These are phyloP conservation scores for Mrakia hoshinonis DNA, from an alignment of 768 basidiomycete species.

Conservation along the genomic window DNA sequence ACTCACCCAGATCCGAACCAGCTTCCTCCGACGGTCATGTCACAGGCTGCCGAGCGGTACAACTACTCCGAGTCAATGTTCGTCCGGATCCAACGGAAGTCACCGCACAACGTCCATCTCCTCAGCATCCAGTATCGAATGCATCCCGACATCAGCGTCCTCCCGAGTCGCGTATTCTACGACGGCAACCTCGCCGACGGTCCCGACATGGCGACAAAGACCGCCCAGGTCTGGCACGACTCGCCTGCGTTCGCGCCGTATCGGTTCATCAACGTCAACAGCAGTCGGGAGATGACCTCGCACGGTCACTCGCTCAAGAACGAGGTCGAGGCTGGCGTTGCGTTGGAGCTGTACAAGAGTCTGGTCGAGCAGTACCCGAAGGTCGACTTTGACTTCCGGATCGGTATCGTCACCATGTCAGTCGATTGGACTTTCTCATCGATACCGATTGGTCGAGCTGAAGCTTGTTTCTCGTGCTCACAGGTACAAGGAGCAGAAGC, in stretches of 20 bases:
- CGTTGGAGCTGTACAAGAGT: constrained; percentile 65
- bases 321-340: constrained; percentile 59
- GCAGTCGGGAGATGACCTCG: constrained; percentile 54
- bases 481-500: constrained; percentile 72
- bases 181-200: constrained; percentile 70
- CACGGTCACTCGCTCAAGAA: constrained; percentile 68
- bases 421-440: background rate
- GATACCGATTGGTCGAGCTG: no score
- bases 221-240: constrained; percentile 74
- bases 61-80: constrained; percentile 81
- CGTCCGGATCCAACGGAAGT: constrained; percentile 72
- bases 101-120: constrained; percentile 76
- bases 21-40: constrained; percentile 85
- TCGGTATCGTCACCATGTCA: constrained; percentile 73
- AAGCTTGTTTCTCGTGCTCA: no score
- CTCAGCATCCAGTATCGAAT: constrained; percentile 98
- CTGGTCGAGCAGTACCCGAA: constrained; percentile 55
- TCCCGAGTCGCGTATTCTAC: constrained; percentile 87
- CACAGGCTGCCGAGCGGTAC: constrained; percentile 52
- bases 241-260: constrained; percentile 72
- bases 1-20: constrained; percentile 49
- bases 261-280: constrained; percentile 72
- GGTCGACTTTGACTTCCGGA: constrained; percentile 50
- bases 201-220: constrained; percentile 75
- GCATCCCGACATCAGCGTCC: constrained; percentile 87